Conservation (phyloP, 371 early-diverging fungal species). For the Thermomucor indicae-seudaticae region DNA sequence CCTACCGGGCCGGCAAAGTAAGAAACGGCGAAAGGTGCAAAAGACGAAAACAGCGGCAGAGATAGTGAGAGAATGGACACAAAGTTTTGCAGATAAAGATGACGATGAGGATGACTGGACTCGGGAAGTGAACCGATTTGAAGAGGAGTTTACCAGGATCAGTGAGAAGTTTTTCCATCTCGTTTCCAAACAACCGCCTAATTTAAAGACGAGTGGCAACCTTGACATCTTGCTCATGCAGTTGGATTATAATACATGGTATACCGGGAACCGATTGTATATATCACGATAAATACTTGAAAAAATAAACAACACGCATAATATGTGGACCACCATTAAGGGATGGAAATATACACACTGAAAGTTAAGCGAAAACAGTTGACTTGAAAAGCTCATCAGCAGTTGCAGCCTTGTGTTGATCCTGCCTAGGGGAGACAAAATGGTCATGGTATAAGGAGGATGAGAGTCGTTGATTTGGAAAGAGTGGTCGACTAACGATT, state of each 20-base stretch:
- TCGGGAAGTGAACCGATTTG: background rate
- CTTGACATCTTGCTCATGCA: slow-evolving; percentile 60
- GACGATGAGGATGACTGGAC: background rate
- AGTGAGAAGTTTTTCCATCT: slow-evolving; percentile 50
- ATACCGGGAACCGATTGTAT: slow-evolving; percentile 10
- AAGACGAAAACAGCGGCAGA: slow-evolving; percentile 30
- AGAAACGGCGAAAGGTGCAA: slow-evolving; percentile 18
- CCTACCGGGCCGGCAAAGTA: slow-evolving; percentile 26
- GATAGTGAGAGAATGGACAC: slow-evolving; percentile 37
- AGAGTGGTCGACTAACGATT: no score
- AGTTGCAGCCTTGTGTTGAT: no score
- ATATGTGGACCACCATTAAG: no score
- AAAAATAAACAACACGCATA: no score
- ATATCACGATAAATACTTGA: slow-evolving; percentile 1
- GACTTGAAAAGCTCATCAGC: no score
- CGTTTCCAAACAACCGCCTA: slow-evolving; percentile 27
- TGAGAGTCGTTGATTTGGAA: no score
- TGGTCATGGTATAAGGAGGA: no score
- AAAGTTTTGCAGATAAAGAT: slow-evolving; percentile 3
- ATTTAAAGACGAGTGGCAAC: slow-evolving; percentile 41
- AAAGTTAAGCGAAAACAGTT: no score
- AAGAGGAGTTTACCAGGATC: slow-evolving; percentile 48
- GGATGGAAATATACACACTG: no score
- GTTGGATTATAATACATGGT: slow-evolving; percentile 65
- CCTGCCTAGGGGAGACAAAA: no score